Conservation (phyloP, 1,284 basidiomycete genomes). For the Hemileia vastatrix region DNA sequence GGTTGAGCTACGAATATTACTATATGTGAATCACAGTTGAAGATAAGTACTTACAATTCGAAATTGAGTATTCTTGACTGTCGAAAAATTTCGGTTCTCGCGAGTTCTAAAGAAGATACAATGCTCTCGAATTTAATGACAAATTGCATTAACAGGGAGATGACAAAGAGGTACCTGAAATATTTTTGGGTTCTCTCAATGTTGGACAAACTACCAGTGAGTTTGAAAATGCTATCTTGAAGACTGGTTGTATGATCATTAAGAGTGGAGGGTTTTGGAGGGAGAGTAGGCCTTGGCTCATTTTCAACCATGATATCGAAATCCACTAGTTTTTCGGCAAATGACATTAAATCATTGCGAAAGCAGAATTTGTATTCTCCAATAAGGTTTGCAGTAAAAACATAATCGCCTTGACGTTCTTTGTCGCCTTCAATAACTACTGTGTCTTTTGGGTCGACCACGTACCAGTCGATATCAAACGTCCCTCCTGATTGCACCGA, state of each 20-base stretch:
- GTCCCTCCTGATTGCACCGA: conserved; percentile 88
- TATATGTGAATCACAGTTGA: not conserved
- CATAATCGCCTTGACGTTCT: conserved; percentile 91
- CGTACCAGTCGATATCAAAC: conserved; percentile 91
- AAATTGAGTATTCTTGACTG: conserved; percentile 62
- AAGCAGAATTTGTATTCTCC: conserved; percentile 99
- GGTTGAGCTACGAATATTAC: not conserved
- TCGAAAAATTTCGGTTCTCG: conserved; percentile 68
- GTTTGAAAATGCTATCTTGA: conserved; percentile 83
- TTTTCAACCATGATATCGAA: conserved; percentile 90
- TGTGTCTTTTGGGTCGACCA: conserved; percentile 80
- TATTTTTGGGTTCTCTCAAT: conserved; percentile 86
- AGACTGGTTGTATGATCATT: conserved; percentile 78
- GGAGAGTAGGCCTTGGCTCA: conserved; percentile 73
- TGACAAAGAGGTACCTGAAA: not conserved
- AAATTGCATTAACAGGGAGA: not conserved
- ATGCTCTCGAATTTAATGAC: conserved; percentile 3
- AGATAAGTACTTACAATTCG: conserved; percentile 10
- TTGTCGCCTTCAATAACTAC: conserved; percentile 72
- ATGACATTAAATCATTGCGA: conserved; percentile 86
- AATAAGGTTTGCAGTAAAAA: conserved; percentile 82
- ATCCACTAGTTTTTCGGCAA: conserved; percentile 84
- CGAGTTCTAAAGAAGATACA: conserved; percentile 62
- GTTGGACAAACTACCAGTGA: conserved; percentile 71
- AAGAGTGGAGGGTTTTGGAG: conserved; percentile 58